Conservation (phyloP, 768 basidiomycete species). For the Russula griseocarnosa region DNA sequence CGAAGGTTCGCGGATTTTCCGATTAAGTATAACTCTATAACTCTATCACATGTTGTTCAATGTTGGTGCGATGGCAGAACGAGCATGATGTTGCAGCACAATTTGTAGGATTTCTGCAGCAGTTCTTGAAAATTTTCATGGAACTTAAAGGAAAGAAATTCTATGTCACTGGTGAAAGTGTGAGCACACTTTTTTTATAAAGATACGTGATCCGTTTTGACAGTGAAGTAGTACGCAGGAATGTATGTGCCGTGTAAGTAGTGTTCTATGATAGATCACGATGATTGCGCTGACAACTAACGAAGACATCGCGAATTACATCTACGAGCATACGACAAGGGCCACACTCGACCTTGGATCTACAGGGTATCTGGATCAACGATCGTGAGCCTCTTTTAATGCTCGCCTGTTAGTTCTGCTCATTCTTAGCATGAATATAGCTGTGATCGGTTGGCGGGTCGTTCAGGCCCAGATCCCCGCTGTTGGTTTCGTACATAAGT, state of each 20-base stretch:
- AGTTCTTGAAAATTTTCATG: constrained; percentile 70
- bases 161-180: constrained; percentile 71
- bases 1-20: constrained; percentile 33
- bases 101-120: constrained; percentile 59
- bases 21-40: neutral
- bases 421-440: constrained; percentile 33
- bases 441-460: constrained; percentile 56
- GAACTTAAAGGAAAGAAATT: constrained; percentile 72
- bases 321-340: constrained; percentile 51
- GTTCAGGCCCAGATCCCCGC: constrained; percentile 70
- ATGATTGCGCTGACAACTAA: neutral
- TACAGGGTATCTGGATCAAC: constrained; percentile 69
- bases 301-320: constrained; percentile 70
- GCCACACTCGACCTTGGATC: constrained; percentile 50
- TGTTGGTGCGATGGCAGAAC: constrained; percentile 33
- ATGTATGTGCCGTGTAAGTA: constrained; percentile 57
- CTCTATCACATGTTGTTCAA: neutral
- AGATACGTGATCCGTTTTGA: neutral
- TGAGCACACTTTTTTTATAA: constrained; percentile 37
- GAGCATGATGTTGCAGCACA: constrained; percentile 57
- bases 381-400: constrained; percentile 50
- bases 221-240: constrained; percentile 57
- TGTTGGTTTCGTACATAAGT: constrained; percentile 70
- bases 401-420: neutral
- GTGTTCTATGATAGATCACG: constrained; percentile 34